phyloP scores from a whole-genome alignment of 202 grass and related monocot species.

The Tripidium arundinaceum region DNA sequence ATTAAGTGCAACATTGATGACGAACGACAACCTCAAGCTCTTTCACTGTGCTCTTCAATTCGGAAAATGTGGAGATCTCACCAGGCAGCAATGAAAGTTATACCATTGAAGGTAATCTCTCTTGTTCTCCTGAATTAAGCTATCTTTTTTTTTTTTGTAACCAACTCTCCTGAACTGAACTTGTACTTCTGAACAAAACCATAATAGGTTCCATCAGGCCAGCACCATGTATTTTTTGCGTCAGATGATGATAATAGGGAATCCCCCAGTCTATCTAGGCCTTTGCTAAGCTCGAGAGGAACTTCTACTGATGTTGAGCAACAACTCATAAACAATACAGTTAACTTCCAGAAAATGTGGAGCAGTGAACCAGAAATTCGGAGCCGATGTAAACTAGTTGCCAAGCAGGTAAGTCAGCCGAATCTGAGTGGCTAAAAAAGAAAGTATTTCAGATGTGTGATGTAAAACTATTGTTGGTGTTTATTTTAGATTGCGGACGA shows the following conservation, averaged over 20 bases:
- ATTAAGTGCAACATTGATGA: constrained; percentile 69
- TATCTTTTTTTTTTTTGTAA: not conserved
- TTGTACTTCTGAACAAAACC: constrained; percentile 11
- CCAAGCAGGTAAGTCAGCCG: constrained; percentile 68
- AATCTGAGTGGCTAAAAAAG: not conserved
- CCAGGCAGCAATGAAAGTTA: constrained; percentile 57
- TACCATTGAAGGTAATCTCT: constrained; percentile 65
- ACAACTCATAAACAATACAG: constrained; percentile 50
- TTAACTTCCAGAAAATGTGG: constrained; percentile 91
- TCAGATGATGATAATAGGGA: constrained; percentile 69
- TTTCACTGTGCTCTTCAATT: constrained; percentile 72
- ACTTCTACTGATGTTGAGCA: constrained; percentile 53
- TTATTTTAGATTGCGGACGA: constrained; percentile 68
- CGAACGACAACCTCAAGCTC: constrained; percentile 61
- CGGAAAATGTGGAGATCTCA: constrained; percentile 87
- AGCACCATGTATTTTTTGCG: constrained; percentile 61
- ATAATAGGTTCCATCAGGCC: constrained; percentile 77
- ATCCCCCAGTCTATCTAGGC: constrained; percentile 49
- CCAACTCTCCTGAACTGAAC: not conserved
- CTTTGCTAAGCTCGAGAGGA: constrained; percentile 80
- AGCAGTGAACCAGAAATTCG: constrained; percentile 81
- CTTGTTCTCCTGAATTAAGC: not conserved
- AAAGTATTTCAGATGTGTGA: not conserved
- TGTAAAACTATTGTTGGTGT: not conserved
- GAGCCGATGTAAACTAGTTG: constrained; percentile 84